Evolutionary conservation across 768 basidiomycete genomes (phyloP), one percentile per base, ranked within the genome.

Genomic region (Xerocomellus intermedius): DNA sequence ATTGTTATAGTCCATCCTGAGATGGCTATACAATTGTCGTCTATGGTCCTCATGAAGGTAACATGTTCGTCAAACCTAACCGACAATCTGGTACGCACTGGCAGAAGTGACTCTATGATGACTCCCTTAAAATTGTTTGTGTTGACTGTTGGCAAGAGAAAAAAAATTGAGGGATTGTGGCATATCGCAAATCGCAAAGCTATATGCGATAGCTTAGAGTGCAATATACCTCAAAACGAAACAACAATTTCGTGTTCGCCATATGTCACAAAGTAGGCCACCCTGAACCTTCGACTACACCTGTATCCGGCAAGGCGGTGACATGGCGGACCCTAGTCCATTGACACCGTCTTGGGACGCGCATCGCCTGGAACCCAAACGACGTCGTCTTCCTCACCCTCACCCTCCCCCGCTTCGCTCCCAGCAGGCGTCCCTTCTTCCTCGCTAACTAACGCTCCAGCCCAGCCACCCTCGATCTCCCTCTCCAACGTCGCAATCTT

Each of bases 401-500:
- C 65, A 12, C 54, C 60, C 33, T 57, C 64, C 4, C 50, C 58
- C 2, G 6, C 61, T 43, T 71, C 70, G 41, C 66, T 68, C 24
- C 52, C 62, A 2, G 21, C 52, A 42, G 64, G 52, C 22, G 67
- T 62, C 22, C 47, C 65, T 16, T 67, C 73, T 59, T 72, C 67
- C 56, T 88, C 87, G 60, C 85, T 87, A 56, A 79, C 82, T 62
- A 82, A 69, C 33, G 77, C 83, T 3, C 46, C 59, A 35, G 82
- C 88, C 92, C 92, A 94, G 35, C 85, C 86, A n/a, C 77, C 85
- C 55, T 79, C 72, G 2, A 77, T 74, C 54, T 75, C 74, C 53
- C 69, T 60, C 43, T 74, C 73, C 43, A 82, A 76, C 26, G 75
- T 69, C 24, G 77, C 76, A 62, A 94, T 80, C 70, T 82, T 86